Base-by-base conservation (phyloP, 768 basidiomycete genomes). In the Tricholoma saponaceum region DNA sequence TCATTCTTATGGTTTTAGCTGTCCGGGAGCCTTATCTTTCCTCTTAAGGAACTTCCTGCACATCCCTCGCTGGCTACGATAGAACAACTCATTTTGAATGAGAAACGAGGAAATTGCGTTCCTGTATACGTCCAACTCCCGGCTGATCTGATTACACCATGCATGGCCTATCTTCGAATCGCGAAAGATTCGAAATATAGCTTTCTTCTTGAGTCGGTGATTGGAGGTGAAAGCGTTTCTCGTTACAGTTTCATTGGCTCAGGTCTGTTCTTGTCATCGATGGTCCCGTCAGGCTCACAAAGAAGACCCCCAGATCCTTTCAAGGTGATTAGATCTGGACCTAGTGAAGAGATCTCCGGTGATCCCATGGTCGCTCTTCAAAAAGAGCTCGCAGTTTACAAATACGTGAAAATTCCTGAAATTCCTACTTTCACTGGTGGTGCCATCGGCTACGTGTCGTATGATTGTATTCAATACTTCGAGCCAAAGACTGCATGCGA, bases 221-320 rank as follows among this genome's bases (percentile, higher is more conserved):
- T 92, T 26, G 89, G 84, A 26, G 95, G 95, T 41, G 93, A 97
- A 76, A 92, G 85, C 68, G 76, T 96, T 50, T 95, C 90, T 32
- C 84, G 97, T 54, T 99, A 96, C 73, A 94, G 92, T 66, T 98
- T 98, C 74, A 89, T 99, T 59, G 97, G 97, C 37, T 86, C 95
- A 70, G 92, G 96, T 96, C 68, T 67, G 76, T 71, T 47, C 5
- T 37, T 32, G 28, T 32, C 37, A 30, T n/a, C 43, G 35, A 39
- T 56, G 52, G 20, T 35, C 12, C 28, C n/a, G 35, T 44, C 25
- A 55, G 13, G 32, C 9, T 32, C 56, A 44, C 37, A 33, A 54
- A 39, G 30, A 53, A 54, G 20, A 14, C 28, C 51, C 46, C 25
- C 65, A 97, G 97, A 98, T 74, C 97, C 97, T 12, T 81, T 95